These are phyloP conservation scores for Strobilomyces dryophilus DNA, from an alignment of 768 basidiomycete genomes.

Conservation along the genomic window DNA sequence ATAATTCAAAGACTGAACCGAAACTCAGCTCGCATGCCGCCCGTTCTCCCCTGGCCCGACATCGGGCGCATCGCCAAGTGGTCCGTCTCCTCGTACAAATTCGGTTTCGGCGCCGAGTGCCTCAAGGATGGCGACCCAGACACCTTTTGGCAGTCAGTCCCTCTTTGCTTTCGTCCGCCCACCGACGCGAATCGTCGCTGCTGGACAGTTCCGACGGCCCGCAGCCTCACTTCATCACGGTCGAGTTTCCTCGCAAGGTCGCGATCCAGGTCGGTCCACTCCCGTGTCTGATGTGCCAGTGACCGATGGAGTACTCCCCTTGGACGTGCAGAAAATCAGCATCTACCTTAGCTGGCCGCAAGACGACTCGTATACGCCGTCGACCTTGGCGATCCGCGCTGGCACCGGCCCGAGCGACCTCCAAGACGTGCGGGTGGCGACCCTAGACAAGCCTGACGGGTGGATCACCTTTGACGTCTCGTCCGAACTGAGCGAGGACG, in stretches of 20 bases:
- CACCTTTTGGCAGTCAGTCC: conserved; percentile 95
- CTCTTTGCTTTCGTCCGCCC: neutral
- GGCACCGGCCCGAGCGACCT: conserved; percentile 90
- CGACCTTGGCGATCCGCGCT: conserved; percentile 83
- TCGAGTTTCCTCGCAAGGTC: conserved; percentile 89
- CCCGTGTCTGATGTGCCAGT: too few relatives aligned
- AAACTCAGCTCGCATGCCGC: conserved; percentile 37
- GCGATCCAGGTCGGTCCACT: conserved; percentile 66
- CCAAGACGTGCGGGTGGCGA: conserved; percentile 84
- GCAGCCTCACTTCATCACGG: conserved; percentile 93
- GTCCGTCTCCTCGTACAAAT: conserved; percentile 96
- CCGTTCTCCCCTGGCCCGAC: conserved; percentile 67
- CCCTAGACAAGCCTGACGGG: conserved; percentile 87
- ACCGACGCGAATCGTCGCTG: neutral
- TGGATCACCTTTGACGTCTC: conserved; percentile 90
- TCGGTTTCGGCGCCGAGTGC: conserved; percentile 93
- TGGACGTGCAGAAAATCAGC: conserved; percentile 81
- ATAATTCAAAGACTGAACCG: neutral
- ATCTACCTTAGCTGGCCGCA: conserved; percentile 73
- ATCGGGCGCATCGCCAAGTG: conserved; percentile 88
- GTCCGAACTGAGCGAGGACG: conserved; percentile 73
- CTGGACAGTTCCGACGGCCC: conserved; percentile 79
- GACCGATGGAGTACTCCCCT: too few relatives aligned
- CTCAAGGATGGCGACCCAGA: conserved; percentile 83
- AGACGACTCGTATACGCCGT: conserved; percentile 97